Conservation (phyloP, 495 filamentous ascomycete species). For the Xylaria sp. region DNA sequence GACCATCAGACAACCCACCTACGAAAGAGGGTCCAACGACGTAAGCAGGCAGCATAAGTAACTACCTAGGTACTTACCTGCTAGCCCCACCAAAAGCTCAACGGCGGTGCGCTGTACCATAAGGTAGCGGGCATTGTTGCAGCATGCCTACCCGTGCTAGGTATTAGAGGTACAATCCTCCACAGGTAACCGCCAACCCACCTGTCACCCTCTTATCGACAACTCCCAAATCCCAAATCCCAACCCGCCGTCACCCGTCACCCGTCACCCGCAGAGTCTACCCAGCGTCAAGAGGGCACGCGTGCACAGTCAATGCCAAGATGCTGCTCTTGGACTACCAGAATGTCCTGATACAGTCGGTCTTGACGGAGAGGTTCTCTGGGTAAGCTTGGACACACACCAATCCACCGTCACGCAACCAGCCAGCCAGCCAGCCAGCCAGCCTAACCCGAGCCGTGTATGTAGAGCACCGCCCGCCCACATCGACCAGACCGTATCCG, state of each 20-base stretch:
- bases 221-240: constrained; percentile 24
- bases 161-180: too few relatives aligned
- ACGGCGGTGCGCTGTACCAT: neutral
- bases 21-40: constrained; percentile 11
- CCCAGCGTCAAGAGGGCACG: constrained; percentile 27
- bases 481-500: constrained; percentile 96
- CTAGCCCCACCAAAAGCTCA: neutral
- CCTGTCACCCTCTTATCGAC: constrained; percentile 8
- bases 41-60: constrained; percentile 24
- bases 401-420: constrained; percentile 8
- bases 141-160: too few relatives aligned
- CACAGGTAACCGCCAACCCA: neutral
- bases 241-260: too few relatives aligned
- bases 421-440: constrained; percentile 4
- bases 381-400: constrained; percentile 64
- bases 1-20: neutral
- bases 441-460: constrained; percentile 18
- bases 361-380: constrained; percentile 93
- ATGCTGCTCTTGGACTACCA: constrained; percentile 99
- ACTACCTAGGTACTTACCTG: too few relatives aligned
- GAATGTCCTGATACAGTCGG: constrained; percentile 94
- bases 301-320: constrained; percentile 42
- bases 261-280: constrained; percentile 23
- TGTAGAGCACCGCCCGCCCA: constrained; percentile 78
- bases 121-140: neutral